Percentiles rank a stretch among this genome's conserved stretches.
Conservation (phyloP, 345 rosid species). For the Salix viminalis region DNA sequence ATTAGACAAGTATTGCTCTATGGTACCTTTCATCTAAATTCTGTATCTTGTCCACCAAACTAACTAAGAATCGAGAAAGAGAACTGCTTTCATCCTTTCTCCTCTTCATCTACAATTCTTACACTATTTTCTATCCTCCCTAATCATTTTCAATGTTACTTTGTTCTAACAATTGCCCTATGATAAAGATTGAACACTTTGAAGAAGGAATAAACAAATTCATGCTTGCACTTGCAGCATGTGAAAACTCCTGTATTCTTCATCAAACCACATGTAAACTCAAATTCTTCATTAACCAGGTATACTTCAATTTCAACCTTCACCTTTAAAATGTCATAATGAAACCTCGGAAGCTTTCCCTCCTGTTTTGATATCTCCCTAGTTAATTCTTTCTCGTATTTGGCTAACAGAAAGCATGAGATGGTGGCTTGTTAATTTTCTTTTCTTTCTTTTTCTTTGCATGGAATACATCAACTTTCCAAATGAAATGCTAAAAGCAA, state of each 20-base stretch:
- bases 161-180: neutral
- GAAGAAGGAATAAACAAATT: neutral
- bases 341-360: neutral
- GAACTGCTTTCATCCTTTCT: neutral
- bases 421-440: neutral
- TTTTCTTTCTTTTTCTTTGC: neutral
- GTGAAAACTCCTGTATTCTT: neutral
- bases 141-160: neutral
- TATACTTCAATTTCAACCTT: neutral
- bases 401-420: neutral
- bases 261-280: neutral
- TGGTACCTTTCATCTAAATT: neutral
- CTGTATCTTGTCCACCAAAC: neutral
- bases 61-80: neutral
- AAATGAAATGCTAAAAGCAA: neutral
- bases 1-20: neutral
- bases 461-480: neutral
- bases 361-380: neutral
- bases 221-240: neutral
- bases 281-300: neutral
- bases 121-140: neutral
- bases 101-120: neutral
- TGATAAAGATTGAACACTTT: neutral
- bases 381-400: neutral
- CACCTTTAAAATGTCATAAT: neutral